Evolutionary conservation across 805 yeast species (phyloP).

Genomic region (Sugiyamaella boreocaroliniensis): DNA sequence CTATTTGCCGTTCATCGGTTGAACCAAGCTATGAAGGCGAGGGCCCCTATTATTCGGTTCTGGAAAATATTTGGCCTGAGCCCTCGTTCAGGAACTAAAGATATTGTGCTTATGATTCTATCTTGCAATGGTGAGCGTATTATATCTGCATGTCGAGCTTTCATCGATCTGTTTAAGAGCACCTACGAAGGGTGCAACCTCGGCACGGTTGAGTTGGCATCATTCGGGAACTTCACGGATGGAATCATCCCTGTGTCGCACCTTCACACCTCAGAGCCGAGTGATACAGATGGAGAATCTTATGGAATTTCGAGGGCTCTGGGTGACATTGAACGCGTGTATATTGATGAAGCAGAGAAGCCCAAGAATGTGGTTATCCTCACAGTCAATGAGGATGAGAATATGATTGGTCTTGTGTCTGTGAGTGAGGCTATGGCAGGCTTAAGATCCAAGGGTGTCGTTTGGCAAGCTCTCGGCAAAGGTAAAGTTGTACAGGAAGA

Average conservation of each 20-base stretch:
- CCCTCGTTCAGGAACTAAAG: constrained; percentile 29
- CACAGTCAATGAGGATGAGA: neutral
- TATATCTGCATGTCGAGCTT: constrained; percentile 17
- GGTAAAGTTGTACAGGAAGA: constrained; percentile 21
- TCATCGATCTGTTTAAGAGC: constrained; percentile 24
- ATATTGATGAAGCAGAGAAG: neutral
- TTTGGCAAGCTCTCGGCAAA: constrained; percentile 16
- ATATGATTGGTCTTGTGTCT: neutral
- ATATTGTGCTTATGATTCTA: constrained; percentile 26
- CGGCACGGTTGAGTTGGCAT: constrained; percentile 25
- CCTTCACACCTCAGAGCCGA: neutral
- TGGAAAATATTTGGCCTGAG: constrained; percentile 35
- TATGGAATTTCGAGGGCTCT: neutral
- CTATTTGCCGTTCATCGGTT: constrained; percentile 12
- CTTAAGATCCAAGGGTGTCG: constrained; percentile 1
- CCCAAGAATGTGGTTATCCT: constrained; percentile 3
- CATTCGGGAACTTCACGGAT: constrained; percentile 9
- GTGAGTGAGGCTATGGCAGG: constrained; percentile 19
- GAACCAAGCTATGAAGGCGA: constrained; percentile 27
- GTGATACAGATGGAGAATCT: neutral
- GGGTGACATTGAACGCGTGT: constrained; percentile 1
- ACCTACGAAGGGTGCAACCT: constrained; percentile 32
- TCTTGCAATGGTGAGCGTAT: constrained; percentile 25
- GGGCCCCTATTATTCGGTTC: constrained; percentile 34
- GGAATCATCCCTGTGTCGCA: constrained; percentile 10